Base-by-base conservation (phyloP, 148 eudicot genomes). In the Bassia scoparia region DNA sequence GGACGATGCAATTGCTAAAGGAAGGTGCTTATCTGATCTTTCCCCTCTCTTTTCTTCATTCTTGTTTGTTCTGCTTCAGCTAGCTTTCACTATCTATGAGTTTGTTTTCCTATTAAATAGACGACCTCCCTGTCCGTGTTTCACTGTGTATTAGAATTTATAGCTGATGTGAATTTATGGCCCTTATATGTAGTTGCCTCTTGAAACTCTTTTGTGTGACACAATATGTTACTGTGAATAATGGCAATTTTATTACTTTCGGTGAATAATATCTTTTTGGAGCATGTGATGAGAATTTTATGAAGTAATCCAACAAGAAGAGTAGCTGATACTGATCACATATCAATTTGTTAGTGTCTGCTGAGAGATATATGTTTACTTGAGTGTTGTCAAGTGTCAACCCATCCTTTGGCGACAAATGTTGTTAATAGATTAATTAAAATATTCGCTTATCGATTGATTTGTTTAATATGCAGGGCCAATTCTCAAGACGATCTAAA, bases 1-100 rank as follows among this genome's bases (percentile, higher is more conserved):
- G 92, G 88, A 84, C 52, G 94, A 89, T 82, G 94, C 96, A 64
- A 76, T 83, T 84, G 79, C 92, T 43, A 84, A 73, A 83, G 91
- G 94, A 86, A 75, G 96, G 98, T 93, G 59, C 79, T 37, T 43
- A 34, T 41, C 55, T 71, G 23, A 11, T 63, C 72, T 70, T 64
- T 67, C 3, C 31, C 67, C 29, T 48, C 38, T 43, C 67, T 54
- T 59, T 68, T 29, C 48, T 48, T 61, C 30, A 46, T 2, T 48
- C 41, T 34, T 30, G 26, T 33, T 54, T 35, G 27, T 59, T 64
- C 56, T 41, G 30, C 48, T 79, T 1, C 12, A 21, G 72, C 29
- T 75, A 5, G 66, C 26, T 50, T 66, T 43, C 49, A 24, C 26
- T 37, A 33, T 56, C 27, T 21, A n/a, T 23, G 49, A 18, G 23